Evolutionary conservation across 2,329 filamentous ascomycete genomes (phyloP).

Genomic region (Lojkania enalia): DNA sequence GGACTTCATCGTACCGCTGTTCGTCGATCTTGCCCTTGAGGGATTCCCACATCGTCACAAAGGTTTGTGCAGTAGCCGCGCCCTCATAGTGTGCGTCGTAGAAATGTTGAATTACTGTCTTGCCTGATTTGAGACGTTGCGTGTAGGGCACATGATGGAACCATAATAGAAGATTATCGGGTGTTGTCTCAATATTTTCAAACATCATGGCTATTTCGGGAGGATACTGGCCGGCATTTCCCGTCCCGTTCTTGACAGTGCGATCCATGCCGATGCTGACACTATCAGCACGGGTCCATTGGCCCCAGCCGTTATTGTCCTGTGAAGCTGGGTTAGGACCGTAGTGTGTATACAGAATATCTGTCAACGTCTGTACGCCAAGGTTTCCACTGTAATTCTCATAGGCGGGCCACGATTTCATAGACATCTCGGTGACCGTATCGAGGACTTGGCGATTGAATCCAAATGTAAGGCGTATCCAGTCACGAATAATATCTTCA

Average conservation of each 20-base stretch:
- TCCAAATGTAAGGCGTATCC: constrained; percentile 70
- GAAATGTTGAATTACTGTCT: constrained; percentile 70
- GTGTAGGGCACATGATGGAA: constrained; percentile 75
- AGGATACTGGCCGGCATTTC: constrained; percentile 68
- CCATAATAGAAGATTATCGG: constrained; percentile 70
- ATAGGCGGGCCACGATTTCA: constrained; percentile 71
- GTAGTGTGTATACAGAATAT: constrained; percentile 69
- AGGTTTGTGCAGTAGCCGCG: constrained; percentile 63
- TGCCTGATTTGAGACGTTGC: constrained; percentile 62
- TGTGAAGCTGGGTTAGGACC: constrained; percentile 69
- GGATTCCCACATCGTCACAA: constrained; percentile 58
- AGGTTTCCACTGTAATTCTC: constrained; percentile 73
- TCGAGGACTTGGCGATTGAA: constrained; percentile 58
- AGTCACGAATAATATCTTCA: constrained; percentile 61
- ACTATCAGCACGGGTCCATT: constrained; percentile 69
- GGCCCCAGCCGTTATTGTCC: constrained; percentile 70
- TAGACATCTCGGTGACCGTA: constrained; percentile 64
- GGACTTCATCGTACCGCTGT: constrained; percentile 62
- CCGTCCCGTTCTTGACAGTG: constrained; percentile 68
- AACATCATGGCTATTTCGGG: constrained; percentile 60
- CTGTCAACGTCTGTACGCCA: constrained; percentile 69
- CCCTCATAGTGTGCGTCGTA: constrained; percentile 66
- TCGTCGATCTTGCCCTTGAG: constrained; percentile 61
- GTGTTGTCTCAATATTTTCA: constrained; percentile 65
- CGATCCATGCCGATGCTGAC: constrained; percentile 70